Percentiles rank a stretch among this genome's conserved stretches.
These are phyloP conservation scores for Spizellomyces punctatus DNA, from an alignment of 192 early-diverging fungal genomes.

Conservation along the genomic window DNA sequence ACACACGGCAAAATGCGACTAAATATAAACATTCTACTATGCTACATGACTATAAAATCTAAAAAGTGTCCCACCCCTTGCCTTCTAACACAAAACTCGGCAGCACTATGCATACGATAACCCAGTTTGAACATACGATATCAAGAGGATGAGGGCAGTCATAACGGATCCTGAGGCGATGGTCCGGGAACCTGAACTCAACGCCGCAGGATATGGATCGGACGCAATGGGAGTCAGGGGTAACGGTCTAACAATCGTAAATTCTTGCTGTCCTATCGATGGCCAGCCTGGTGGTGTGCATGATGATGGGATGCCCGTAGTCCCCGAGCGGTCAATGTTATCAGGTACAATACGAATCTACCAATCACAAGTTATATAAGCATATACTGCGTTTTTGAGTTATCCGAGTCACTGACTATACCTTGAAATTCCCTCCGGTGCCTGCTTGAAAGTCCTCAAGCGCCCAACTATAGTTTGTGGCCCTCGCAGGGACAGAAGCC, in stretches of 20 bases:
- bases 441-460: constrained; percentile 1
- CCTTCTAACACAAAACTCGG: no score
- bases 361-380: background rate
- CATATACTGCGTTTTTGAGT: background rate
- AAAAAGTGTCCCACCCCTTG: no score
- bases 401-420: background rate
- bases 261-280: background rate
- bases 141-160: no score
- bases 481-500: background rate
- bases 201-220: background rate
- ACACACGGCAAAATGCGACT: no score
- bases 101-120: no score
- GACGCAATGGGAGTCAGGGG: background rate
- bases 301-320: background rate
- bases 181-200: background rate
- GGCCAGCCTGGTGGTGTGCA: constrained; percentile 6
- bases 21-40: no score
- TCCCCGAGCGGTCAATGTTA: background rate
- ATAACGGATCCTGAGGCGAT: no score
- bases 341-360: constrained; percentile 7
- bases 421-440: constrained; percentile 3
- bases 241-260: background rate
- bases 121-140: no score
- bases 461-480: background rate
- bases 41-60: no score